phyloP scores from a whole-genome alignment of 2,329 filamentous ascomycete species.

The Fusarium sulawesiense region DNA sequence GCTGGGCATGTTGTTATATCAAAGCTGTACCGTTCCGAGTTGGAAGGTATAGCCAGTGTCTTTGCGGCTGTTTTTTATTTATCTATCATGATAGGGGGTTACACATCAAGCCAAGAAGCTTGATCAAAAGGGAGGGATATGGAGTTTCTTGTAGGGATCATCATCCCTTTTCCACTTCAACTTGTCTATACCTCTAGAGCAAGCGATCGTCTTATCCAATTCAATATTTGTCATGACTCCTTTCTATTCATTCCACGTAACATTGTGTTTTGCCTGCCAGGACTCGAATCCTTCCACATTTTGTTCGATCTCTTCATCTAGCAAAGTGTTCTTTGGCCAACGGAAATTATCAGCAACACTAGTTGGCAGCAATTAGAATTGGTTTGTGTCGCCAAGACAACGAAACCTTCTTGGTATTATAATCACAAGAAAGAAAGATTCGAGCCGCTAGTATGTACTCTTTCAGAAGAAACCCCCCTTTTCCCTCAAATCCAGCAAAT shows the following conservation, averaged over 20 bases:
- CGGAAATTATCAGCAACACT: slow-evolving; percentile 2
- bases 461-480: slow-evolving; percentile 17
- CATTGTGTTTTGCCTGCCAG: neutral
- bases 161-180: slow-evolving; percentile 26
- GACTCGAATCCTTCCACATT: neutral
- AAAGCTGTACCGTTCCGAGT: slow-evolving; percentile 15
- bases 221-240: slow-evolving; percentile 26
- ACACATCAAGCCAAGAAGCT: slow-evolving; percentile 20
- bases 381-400: slow-evolving; percentile 17
- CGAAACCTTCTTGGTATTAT: slow-evolving; percentile 26
- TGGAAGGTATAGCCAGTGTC: slow-evolving; percentile 2
- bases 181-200: slow-evolving; percentile 45
- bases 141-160: slow-evolving; percentile 36
- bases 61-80: slow-evolving; percentile 3
- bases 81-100: slow-evolving; percentile 13
- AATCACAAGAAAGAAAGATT: slow-evolving; percentile 33
- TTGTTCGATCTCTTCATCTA: neutral
- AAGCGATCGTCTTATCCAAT: slow-evolving; percentile 41
- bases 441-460: slow-evolving; percentile 40
- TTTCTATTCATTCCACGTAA: neutral
- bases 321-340: slow-evolving; percentile 18
- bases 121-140: slow-evolving; percentile 23
- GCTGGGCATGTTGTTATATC: slow-evolving; percentile 38
- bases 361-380: slow-evolving; percentile 4
- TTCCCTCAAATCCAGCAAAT: slow-evolving; percentile 30